A percentile compares a stretch with the other conserved stretches of the same genome.
These are phyloP conservation scores for Croton laevigatus DNA, from an alignment of 441 rosid species.

Conservation along the genomic window DNA sequence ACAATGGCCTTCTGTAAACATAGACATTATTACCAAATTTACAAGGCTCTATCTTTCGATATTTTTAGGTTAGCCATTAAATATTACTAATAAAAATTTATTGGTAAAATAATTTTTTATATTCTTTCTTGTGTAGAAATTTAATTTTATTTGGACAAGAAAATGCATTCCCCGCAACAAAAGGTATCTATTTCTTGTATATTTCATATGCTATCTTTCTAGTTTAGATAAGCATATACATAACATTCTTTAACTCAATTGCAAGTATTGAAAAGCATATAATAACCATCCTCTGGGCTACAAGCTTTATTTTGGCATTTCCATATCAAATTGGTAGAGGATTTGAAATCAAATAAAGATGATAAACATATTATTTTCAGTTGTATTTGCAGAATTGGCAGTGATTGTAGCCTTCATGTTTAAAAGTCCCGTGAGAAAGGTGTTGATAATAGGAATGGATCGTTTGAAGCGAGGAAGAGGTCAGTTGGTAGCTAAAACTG, in stretches of 20 bases:
- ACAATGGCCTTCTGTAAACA: too few species aligned
- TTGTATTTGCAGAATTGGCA: slow-evolving; percentile 38
- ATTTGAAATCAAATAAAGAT: slow-evolving; percentile 20
- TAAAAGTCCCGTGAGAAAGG: slow-evolving; percentile 39
- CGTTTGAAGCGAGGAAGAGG: slow-evolving; percentile 41
- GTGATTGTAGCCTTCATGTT: slow-evolving; percentile 34
- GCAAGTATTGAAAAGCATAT: slow-evolving; percentile 7
- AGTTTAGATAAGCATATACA: slow-evolving; percentile 5
- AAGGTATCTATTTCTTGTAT: slow-evolving; percentile 12
- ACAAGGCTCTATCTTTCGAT: too few species aligned
- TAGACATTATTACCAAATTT: too few species aligned
- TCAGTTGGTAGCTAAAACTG: slow-evolving; percentile 39
- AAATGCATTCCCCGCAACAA: neutral
- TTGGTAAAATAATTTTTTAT: too few species aligned
- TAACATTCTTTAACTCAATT: slow-evolving; percentile 26
- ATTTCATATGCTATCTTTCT: neutral
- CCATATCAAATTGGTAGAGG: too few species aligned
- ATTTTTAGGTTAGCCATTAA: too few species aligned
- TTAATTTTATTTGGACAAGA: too few species aligned
- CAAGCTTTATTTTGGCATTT: too few species aligned
- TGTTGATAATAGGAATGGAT: slow-evolving; percentile 38
- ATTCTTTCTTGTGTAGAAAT: too few species aligned
- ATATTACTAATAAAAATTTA: too few species aligned
- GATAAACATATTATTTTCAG: slow-evolving; percentile 37
- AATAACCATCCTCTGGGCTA: neutral